Evolutionary conservation across 345 rosid genomes (phyloP), one percentile per base, ranked within the genome.

Genomic region (Brassica incana): DNA sequence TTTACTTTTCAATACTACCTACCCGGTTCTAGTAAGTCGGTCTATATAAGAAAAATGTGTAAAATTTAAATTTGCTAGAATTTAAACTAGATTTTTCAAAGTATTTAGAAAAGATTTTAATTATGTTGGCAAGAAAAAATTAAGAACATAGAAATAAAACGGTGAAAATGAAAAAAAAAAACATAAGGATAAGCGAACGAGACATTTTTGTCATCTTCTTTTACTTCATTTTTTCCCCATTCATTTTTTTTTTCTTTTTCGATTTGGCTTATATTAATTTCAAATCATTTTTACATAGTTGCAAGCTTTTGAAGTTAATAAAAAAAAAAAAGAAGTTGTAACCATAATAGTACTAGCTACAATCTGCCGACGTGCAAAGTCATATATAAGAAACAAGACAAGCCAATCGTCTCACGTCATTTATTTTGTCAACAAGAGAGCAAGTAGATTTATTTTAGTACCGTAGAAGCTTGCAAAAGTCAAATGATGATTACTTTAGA

Each of bases 281-380:
- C 14, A 70, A 16, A 18, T 32, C 14, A 16, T 33, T 11, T 35
- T 23, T 12, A 20, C 2, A 43, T 45, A 45, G 12, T 73, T 62
- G 18, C 18, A 43, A 27, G 6, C 30, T 73, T 15, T 43, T 45
- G n/a, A 20, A 20, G 23, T 20, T 20, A 20, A 20, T 20, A 20
- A 20, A 20, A 20, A 20, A 20, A 20, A 20, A 20, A 20, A 20
- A 20, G 23, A 50, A 67, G 65, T 5, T n/a, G 54, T n/a, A 54
- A 54, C 8, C 1, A 35, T 23, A 35, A 14, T 32, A 66, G 14
- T 16, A 35, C 3, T 40, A 50, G 20, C 8, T 8, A 66, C 29
- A 56, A 20, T 32, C 70, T 77, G 63, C 75, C 80, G 80, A 69
- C 80, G 63, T 76, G 61, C 43, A 61, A 11, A 29, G 68, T 56